Evolutionary conservation across 2,329 filamentous ascomycete genomes (phyloP).

Genomic region (Paradendryphiella salina): DNA sequence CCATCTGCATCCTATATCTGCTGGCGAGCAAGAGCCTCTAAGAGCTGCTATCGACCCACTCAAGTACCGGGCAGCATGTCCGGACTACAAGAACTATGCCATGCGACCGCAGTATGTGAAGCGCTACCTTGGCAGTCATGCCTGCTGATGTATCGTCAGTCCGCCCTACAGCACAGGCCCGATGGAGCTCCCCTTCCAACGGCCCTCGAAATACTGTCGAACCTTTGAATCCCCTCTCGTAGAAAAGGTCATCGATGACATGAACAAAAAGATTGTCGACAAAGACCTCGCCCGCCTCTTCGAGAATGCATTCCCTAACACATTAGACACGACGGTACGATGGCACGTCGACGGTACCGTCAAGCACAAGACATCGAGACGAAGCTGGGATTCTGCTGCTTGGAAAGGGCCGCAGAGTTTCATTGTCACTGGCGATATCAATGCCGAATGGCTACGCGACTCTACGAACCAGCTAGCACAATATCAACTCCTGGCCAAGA

Average conservation of each 20-base stretch:
- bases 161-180: conserved; percentile 78
- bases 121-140: not conserved
- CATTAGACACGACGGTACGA: conserved; percentile 83
- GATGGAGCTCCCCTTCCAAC: conserved; percentile 79
- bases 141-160: conserved; percentile 52
- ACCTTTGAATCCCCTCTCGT: conserved; percentile 87
- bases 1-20: conserved; percentile 3
- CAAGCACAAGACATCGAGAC: conserved; percentile 47
- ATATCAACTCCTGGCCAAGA: conserved; percentile 82
- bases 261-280: conserved; percentile 78
- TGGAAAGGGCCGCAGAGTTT: conserved; percentile 91
- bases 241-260: conserved; percentile 81
- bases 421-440: conserved; percentile 90
- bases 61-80: conserved; percentile 58
- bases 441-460: conserved; percentile 89
- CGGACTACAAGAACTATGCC: conserved; percentile 67
- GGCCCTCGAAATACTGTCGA: conserved; percentile 78
- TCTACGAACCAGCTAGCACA: conserved; percentile 91
- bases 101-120: conserved; percentile 61
- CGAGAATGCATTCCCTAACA: conserved; percentile 93
- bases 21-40: conserved; percentile 38
- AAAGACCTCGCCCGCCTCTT: conserved; percentile 89
- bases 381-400: conserved; percentile 50
- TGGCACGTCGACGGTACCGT: conserved; percentile 73
- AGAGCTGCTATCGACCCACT: conserved; percentile 35